phyloP scores from a whole-genome alignment of 2,329 filamentous ascomycete genomes.

The Grosmannia huntii region DNA sequence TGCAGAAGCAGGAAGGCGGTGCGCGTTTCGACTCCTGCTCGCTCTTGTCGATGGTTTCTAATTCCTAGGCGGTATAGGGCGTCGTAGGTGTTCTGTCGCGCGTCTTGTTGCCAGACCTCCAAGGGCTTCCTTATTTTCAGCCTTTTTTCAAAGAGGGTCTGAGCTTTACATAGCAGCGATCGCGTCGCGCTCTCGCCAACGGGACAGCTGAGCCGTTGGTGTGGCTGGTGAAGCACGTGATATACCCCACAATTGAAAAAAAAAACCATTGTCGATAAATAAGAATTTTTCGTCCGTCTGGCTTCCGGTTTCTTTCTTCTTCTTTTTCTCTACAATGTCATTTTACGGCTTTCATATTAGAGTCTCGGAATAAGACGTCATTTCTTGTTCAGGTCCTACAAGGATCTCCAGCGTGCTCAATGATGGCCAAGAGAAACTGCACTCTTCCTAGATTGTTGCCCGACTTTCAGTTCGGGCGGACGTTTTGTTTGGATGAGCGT shows the following conservation, averaged over 20 bases:
- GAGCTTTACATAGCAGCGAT: constrained; percentile 1
- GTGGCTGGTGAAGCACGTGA: constrained; percentile 1
- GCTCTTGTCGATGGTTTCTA: not conserved
- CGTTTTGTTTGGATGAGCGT: constrained; percentile 24
- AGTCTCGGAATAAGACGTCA: constrained; percentile 96
- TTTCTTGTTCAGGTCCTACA: constrained; percentile 80
- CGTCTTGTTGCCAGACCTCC: not conserved
- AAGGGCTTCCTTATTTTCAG: not conserved
- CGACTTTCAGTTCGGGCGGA: constrained; percentile 30
- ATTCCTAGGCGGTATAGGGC: not conserved
- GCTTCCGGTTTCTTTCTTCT: constrained; percentile 25
- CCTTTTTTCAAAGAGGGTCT: not conserved
- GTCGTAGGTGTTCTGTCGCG: not conserved
- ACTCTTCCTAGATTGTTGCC: constrained; percentile 63
- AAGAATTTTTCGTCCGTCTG: constrained; percentile 10
- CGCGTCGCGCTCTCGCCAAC: constrained; percentile 1
- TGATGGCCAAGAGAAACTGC: constrained; percentile 78
- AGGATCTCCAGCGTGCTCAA: constrained; percentile 90
- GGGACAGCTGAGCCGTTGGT: not conserved
- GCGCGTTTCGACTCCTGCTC: not conserved
- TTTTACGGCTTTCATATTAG: constrained; percentile 78
- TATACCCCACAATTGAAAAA: not conserved
- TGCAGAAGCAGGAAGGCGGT: not conserved
- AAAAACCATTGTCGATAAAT: constrained; percentile 3
- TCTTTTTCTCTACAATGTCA: constrained; percentile 55